phyloP scores from a whole-genome alignment of 2,329 filamentous ascomycete genomes.

The Epichloe aotearoae region DNA sequence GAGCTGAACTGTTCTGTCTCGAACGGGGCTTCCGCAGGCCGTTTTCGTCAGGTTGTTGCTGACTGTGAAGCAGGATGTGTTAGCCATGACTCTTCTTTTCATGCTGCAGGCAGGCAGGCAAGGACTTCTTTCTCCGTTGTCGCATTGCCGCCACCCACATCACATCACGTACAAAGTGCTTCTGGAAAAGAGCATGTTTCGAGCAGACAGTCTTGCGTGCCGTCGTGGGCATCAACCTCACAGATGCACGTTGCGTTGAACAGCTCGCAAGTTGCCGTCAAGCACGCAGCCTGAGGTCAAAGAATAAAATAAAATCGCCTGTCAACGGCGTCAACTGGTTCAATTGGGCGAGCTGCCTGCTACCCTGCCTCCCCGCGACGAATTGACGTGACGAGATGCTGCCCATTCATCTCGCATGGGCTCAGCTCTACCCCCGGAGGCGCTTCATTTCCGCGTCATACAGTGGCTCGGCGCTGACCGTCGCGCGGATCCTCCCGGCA shows the following conservation, averaged over 20 bases:
- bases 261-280: background rate
- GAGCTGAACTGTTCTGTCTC: background rate
- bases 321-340: no score
- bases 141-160: no score
- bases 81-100: no score
- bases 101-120: no score
- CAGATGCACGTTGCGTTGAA: background rate
- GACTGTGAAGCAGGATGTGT: background rate
- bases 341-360: no score
- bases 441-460: conserved; percentile 9
- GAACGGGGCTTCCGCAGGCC: background rate
- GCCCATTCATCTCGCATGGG: no score
- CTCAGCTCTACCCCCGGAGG: background rate
- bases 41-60: background rate
- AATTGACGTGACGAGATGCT: no score
- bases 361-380: background rate
- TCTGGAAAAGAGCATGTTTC: background rate
- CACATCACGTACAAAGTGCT: background rate
- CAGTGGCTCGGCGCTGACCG: conserved; percentile 34
- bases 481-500: conserved; percentile 38
- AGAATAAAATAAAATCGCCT: background rate
- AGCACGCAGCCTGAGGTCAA: background rate
- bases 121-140: no score
- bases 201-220: background rate
- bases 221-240: background rate